Percentiles rank a stretch among this genome's conserved stretches.
phyloP scores from a whole-genome alignment of 345 rosid genomes.

The Trapa bicornis region DNA sequence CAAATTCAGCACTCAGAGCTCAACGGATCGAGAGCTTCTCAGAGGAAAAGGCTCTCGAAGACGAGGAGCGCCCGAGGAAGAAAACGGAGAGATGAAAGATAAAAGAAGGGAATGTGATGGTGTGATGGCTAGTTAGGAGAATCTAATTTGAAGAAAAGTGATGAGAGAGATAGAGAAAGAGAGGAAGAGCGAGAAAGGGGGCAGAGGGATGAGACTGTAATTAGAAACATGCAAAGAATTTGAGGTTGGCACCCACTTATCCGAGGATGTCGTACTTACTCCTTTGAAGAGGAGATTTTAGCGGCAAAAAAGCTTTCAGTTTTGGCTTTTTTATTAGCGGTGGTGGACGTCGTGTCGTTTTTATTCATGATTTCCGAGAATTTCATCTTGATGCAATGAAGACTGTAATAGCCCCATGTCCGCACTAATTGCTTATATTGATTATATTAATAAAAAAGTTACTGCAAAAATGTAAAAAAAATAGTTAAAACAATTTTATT shows the following conservation, averaged over 20 bases:
- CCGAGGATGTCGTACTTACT: no score
- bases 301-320: not conserved
- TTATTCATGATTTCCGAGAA: no score
- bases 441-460: no score
- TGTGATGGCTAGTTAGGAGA: no score
- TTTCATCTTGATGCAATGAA: no score
- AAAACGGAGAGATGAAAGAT: not conserved
- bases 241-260: not conserved
- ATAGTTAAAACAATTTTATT: no score
- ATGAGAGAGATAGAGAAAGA: not conserved
- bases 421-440: no score
- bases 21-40: constrained; percentile 10
- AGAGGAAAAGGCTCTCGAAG: constrained; percentile 7
- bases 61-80: constrained; percentile 1
- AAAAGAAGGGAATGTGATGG: no score
- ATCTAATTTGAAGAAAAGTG: not conserved
- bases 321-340: not conserved
- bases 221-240: not conserved
- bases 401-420: no score
- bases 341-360: no score
- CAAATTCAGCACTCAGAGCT: not conserved
- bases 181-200: not conserved
- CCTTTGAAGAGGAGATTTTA: not conserved
- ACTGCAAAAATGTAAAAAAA: no score
- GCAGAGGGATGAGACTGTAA: not conserved